phyloP scores from a whole-genome alignment of 1,139 yeast species.

The Taphrina betulina region DNA sequence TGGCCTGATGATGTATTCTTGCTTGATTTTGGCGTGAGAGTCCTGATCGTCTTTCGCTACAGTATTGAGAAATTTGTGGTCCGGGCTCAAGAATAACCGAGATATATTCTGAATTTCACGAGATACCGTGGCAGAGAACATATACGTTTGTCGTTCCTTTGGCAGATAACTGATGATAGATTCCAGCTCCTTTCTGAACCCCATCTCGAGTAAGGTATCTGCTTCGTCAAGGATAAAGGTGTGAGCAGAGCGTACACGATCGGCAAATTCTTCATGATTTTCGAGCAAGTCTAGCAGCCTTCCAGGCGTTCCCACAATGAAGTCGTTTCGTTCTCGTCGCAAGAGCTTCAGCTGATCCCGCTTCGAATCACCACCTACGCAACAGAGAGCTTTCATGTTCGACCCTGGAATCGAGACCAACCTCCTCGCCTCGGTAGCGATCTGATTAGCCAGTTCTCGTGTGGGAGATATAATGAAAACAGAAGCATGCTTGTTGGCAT shows the following conservation, averaged over 20 bases:
- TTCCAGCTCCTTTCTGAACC: slow-evolving; percentile 69
- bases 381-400: slow-evolving; percentile 62
- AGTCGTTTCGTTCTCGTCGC: slow-evolving; percentile 58
- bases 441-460: slow-evolving; percentile 86
- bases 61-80: slow-evolving; percentile 77
- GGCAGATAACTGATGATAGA: slow-evolving; percentile 70
- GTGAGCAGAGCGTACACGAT: slow-evolving; percentile 66
- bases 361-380: slow-evolving; percentile 95
- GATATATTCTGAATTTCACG: slow-evolving; percentile 68
- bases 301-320: slow-evolving; percentile 91
- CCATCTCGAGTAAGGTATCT: slow-evolving; percentile 76
- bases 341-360: slow-evolving; percentile 71
- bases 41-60: slow-evolving; percentile 48
- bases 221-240: slow-evolving; percentile 88
- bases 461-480: slow-evolving; percentile 84
- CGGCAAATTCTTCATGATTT: slow-evolving; percentile 70
- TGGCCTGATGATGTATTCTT: slow-evolving; percentile 26
- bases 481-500: slow-evolving; percentile 54
- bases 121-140: slow-evolving; percentile 86
- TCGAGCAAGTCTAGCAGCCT: slow-evolving; percentile 75
- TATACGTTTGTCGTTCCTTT: slow-evolving; percentile 87
- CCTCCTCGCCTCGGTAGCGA: slow-evolving; percentile 40
- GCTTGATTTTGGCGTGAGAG: slow-evolving; percentile 21
- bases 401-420: slow-evolving; percentile 63
- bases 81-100: slow-evolving; percentile 60